Evolutionary conservation across 805 yeast genomes (phyloP), one percentile per base, ranked within the genome.

Genomic region (Yarrowia phangngaensis): DNA sequence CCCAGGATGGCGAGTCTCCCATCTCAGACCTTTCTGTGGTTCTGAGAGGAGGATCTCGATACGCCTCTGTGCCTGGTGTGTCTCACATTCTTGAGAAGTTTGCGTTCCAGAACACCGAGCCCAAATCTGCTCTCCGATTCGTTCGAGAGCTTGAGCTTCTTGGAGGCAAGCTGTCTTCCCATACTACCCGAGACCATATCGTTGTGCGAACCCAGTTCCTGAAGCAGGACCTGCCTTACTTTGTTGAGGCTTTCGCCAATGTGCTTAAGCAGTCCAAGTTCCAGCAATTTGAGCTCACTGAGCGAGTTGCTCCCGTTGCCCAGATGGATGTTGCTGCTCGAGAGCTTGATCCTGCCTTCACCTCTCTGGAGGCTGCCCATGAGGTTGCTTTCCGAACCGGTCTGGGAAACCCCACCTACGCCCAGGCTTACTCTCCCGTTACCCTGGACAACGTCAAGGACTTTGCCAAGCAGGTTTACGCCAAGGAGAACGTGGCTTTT

Each of bases 131-230:
- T 17, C 75, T 92, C 65, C 84, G 97, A 73, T 74, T 89, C 62
- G 84, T 88, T 63, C 84, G 98, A 70, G 98, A 92, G 72, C 72
- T 89, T 45, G 98, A 90, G 72, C 78, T 92, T 56, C 74, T 90
- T 56, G 97, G 98, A 58, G 97, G 95, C 64, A 69, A 68, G 53
- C 77, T 87, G 67, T 63, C 75, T 41, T 72, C 95, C 34, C 60
- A 64, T 51, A 81, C 87, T 59, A 79, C 84, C 67, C 83, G 96
- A 73, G 97, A 92, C 65, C 73, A 82, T 60, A 77, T 92, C 56
- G 78, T 84, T 54, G 76, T 90, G 62, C 75, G 78, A 58, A 82
- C 97, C 53, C 74, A 76, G 59, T 92, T 92, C 73, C 76, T 90
- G 69, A 80, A 81, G 65, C 85, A 84, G 69, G 84, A 82, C 65